Percentiles rank a stretch among this genome's conserved stretches.
These are phyloP conservation scores for Symbiodinium pilosum DNA, from an alignment of 73 alveolate genomes.

Conservation along the genomic window DNA sequence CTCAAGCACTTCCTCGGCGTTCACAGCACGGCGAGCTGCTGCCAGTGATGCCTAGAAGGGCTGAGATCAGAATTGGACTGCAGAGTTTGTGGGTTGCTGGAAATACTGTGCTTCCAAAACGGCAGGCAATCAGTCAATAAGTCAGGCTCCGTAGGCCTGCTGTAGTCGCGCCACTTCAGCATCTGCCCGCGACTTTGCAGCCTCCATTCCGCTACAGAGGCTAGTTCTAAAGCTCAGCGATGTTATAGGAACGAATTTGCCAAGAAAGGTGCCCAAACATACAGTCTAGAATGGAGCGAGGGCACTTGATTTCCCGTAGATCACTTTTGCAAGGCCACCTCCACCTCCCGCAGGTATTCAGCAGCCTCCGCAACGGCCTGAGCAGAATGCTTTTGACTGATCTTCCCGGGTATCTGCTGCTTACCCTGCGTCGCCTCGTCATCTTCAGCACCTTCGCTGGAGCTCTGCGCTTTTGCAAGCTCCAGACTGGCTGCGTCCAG, in stretches of 20 bases:
- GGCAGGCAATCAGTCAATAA: too few species aligned
- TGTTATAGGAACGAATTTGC: too few species aligned
- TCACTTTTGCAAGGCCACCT: background rate
- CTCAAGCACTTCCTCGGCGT: background rate
- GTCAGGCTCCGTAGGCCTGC: background rate
- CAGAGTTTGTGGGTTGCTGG: too few species aligned
- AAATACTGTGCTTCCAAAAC: too few species aligned
- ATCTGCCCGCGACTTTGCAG: slow-evolving; percentile 14
- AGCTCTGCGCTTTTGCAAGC: background rate
- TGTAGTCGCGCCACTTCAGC: background rate
- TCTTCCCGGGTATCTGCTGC: too few species aligned
- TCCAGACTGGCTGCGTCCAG: slow-evolving; percentile 5
- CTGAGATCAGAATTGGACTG: too few species aligned
- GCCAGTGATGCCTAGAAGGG: too few species aligned
- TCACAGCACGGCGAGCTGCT: background rate
- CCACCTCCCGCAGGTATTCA: background rate
- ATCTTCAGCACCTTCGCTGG: background rate
- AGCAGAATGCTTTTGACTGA: too few species aligned
- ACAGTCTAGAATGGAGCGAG: too few species aligned
- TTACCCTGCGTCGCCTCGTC: background rate
- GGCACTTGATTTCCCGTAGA: too few species aligned
- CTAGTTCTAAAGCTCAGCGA: too few species aligned
- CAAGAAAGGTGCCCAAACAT: too few species aligned
- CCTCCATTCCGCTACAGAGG: background rate
- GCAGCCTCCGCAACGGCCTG: slow-evolving; percentile 16